Base-by-base conservation (phyloP, 2,329 filamentous ascomycete genomes). In the Talaromyces amestolkiae region DNA sequence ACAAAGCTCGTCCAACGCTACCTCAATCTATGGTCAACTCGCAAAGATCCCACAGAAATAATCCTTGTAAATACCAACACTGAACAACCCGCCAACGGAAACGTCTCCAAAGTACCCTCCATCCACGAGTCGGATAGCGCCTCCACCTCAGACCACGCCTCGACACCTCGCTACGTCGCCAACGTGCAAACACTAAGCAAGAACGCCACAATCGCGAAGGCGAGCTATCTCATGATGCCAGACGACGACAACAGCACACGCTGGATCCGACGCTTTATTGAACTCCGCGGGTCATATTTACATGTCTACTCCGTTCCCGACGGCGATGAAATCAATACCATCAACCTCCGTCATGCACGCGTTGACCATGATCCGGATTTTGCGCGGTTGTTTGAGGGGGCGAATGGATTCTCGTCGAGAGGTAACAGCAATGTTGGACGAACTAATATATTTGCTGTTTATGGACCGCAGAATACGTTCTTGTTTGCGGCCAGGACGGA, bases 401-500 rank as follows among this genome's bases (percentile, higher is more conserved):
- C 77, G 27, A 72, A 79, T 71, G 78, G 76, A 8, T 72, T 74
- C 10, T 76, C 75, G 15, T 70, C 72, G 39, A 80, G 80, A 61
- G 24, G 56, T 8, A 45, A n/a, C 7, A 33, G 4, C 17, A 22
- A 39, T 27, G 37, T 59, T 13, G 78, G 81, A 77, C 87, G 77
- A 72, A 85, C 87, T 3, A 90, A 91, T 69, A 91, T 98, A 47
- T 99, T 97, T 83, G 95, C 95, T 13, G 87, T 99, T 60, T 99
- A 98, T 75, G 94, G 92, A 49, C 91, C 90, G 66, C 91, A 95
- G 76, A 97, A 97, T 78, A 97, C 93, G 37, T 99, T 93, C 86
- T 83, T 99, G 47, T 98, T 99, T 77, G 92, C 93, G 15, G 91
- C 93, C 27, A 85, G 93, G 66, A 94, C 88, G 72, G 94, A 97